phyloP scores from a whole-genome alignment of 2,329 filamentous ascomycete genomes.

The Cryphonectria nitschkei region DNA sequence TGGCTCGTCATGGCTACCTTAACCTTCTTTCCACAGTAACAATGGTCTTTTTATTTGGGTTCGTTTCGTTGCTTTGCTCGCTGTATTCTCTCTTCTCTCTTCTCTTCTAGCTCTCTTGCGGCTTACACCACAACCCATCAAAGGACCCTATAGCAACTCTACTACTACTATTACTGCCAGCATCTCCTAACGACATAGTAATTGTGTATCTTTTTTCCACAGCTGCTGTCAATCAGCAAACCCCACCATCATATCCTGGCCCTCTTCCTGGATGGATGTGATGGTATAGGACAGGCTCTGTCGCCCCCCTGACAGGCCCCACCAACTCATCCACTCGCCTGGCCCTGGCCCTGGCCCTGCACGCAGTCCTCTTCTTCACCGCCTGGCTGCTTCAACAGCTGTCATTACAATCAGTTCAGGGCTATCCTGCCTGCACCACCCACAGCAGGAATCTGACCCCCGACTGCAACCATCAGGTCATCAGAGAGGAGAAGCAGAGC shows the following conservation, averaged over 20 bases:
- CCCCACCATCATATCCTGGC: background rate
- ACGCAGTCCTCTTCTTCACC: background rate
- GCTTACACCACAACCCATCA: too few species aligned
- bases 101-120: background rate
- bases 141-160: too few species aligned
- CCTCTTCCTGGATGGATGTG: background rate
- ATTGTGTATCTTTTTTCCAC: background rate
- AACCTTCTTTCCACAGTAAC: background rate
- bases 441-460: background rate
- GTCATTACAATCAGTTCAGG: background rate
- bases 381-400: background rate
- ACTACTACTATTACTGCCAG: background rate
- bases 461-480: background rate
- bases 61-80: constrained; percentile 7
- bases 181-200: background rate
- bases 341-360: background rate
- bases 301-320: background rate
- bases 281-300: background rate
- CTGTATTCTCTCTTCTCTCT: background rate
- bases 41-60: background rate
- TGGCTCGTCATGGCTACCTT: background rate
- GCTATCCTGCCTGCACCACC: background rate
- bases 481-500: background rate
- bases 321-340: background rate
- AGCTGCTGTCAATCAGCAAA: background rate